Conservation (phyloP, 2,329 filamentous ascomycete genomes). For the Sporothrix curviconia region DNA sequence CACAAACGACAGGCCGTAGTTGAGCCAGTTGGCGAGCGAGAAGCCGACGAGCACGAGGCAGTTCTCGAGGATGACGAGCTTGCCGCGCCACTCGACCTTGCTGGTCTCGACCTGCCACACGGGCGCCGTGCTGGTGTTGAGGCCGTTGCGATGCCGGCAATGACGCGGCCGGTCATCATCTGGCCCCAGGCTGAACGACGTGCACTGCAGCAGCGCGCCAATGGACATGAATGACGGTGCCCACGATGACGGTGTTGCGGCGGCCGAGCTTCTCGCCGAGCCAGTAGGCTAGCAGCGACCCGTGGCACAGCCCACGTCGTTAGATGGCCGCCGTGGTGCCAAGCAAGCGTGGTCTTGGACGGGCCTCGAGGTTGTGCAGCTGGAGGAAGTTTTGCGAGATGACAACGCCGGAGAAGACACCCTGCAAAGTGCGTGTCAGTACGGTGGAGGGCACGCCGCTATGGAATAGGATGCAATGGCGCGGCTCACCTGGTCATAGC, state of each 20-base stretch:
- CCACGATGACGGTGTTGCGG: no score
- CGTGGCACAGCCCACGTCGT: conserved; percentile 28
- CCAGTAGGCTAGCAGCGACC: conserved; percentile 26
- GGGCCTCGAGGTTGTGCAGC: conserved; percentile 1
- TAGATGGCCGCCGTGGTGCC: conserved; percentile 27
- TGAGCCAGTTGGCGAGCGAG: conserved; percentile 54
- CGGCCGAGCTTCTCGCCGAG: conserved; percentile 37
- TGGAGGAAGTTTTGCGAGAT: not conserved
- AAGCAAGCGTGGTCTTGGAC: not conserved
- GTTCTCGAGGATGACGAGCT: conserved; percentile 55
- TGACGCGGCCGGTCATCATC: conserved; percentile 39
- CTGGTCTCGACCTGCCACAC: conserved; percentile 58
- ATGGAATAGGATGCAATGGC: not conserved
- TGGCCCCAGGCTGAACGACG: conserved; percentile 34
- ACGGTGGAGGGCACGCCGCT: not conserved
- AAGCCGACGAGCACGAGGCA: conserved; percentile 52
- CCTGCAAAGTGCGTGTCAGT: not conserved
- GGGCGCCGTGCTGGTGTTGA: conserved; percentile 41
- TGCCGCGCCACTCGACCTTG: conserved; percentile 50
- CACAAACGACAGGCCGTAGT: conserved; percentile 50
- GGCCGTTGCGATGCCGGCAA: conserved; percentile 39
- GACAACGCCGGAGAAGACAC: conserved; percentile 2
- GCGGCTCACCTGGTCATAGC: conserved; percentile 1
- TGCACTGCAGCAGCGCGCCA: conserved; percentile 35
- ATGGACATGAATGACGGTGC: conserved; percentile 37